Evolutionary conservation across 2,329 filamentous ascomycete genomes (phyloP), one percentile per base, ranked within the genome.

Genomic region (Colletotrichum filicis): DNA sequence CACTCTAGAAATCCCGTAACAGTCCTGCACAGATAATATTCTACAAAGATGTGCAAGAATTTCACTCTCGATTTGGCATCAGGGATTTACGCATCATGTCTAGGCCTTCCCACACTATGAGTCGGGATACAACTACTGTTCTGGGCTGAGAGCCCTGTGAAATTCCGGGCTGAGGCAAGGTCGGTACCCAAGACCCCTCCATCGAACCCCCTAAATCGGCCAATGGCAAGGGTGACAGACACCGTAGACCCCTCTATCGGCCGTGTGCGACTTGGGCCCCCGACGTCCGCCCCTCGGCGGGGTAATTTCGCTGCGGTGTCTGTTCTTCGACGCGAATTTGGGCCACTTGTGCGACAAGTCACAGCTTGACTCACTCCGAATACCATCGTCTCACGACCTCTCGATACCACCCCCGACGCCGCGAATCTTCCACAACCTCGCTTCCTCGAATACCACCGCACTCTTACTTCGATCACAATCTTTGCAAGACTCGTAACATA

Each of bases 211-310:
- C 49, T 37, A 46, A 73, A 35, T 37, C 55, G 46, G 52, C 72
- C 64, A 74, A 72, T 74, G 62, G 59, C 59, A 69, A 58, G 68
- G 71, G 57, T 30, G 19, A 42, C n/a, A 19, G 32, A 19, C 42
- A n/a, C 62, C 46, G 57, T 72, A 72, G 63, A 72, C 74, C 68
- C 72, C 74, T 72, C 72, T 71, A 63, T 72, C 74, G 52, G 67
- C 61, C 53, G 53, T 70, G 67, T 46, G 63, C 64, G 53, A 62
- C 55, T 61, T 74, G 4, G 58, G 55, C 16, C 55, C 66, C 63
- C 66, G 49, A 75, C 74, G 73, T 69, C 74, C 49, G 57, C 60
- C 63, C 55, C 70, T 75, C 70, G 74, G 74, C 72, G 74, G 74
- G 74, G 74, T 74, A 75, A 60, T 69, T 64, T 73, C 55, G 42